Evolutionary conservation across 2,329 filamentous ascomycete genomes (phyloP), one percentile per base, ranked within the genome.

Genomic region (Cordyceps farinosa): DNA sequence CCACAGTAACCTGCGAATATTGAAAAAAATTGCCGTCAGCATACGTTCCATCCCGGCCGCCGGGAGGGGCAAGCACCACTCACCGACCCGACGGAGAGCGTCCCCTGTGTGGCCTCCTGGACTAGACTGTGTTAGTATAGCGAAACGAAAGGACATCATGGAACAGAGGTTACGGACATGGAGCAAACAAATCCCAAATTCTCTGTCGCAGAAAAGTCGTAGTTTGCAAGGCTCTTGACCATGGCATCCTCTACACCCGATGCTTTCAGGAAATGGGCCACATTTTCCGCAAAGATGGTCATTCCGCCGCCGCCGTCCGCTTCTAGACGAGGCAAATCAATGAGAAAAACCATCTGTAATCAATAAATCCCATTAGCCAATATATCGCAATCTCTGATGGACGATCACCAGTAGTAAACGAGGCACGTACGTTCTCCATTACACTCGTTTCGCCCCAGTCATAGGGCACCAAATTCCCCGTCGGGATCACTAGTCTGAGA

Each of bases 401-500:
- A 51, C 15, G 9, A 40, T 40, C 5, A 40, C 5, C 38, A 40
- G 38, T 40, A 8, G 9, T 42, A 8, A 6, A 17, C 36, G 6
- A 22, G 56, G 42, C 42, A 61, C 59, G 38, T 70, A 89, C 88
- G 74, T 97, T 97, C 75, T 97, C 93, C 87, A 97, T 90, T 2
- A 87, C 77, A 7, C 91, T 91, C 2, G 82, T 83, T 73, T 96
- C 91, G 10, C 93, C 94, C 93, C 95, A 98, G 72, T 99, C 94
- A 70, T 90, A 92, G 8, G 86, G 82, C 13, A 90, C 87, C 55
- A 97, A 79, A 70, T 99, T 99, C 1, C 92, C 95, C 3, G 89
- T 94, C 0, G 95, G 92, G 2, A 98, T 80, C 1, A 90, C 94
- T 51, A 99, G 82, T 7, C 95, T 86, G 17, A 97, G 76, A 72